These are phyloP conservation scores for Gloeopeniophorella convolvens DNA, from an alignment of 768 basidiomycete genomes.

Conservation along the genomic window DNA sequence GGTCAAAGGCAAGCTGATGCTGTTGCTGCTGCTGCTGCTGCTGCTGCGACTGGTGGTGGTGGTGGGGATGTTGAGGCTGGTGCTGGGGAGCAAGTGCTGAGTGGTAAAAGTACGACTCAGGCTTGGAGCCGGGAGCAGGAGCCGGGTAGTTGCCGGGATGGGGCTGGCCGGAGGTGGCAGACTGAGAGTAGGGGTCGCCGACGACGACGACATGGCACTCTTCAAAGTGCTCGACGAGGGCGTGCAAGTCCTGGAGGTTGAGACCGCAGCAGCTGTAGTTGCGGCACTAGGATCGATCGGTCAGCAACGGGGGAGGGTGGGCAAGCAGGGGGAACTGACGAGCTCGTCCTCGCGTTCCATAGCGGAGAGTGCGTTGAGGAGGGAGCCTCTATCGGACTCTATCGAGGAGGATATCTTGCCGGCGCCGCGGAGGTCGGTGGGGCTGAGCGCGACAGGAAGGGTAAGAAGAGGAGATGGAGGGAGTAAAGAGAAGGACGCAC, in stretches of 20 bases:
- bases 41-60: conserved; percentile 22
- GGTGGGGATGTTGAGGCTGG: conserved; percentile 17
- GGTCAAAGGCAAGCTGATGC: conserved; percentile 49
- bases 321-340: conserved; percentile 35
- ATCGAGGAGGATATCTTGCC: conserved; percentile 45
- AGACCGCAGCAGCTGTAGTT: conserved; percentile 90
- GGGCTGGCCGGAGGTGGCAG: conserved; percentile 10
- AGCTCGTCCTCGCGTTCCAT: conserved; percentile 70
- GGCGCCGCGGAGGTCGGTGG: conserved; percentile 39
- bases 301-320: conserved; percentile 12
- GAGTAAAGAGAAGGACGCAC: conserved; percentile 35
- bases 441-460: conserved; percentile 29
- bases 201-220: conserved; percentile 80
- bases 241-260: conserved; percentile 67
- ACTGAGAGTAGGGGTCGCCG: conserved; percentile 34
- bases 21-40: conserved; percentile 27
- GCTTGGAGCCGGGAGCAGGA: conserved; percentile 12
- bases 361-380: conserved; percentile 60
- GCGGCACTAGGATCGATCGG: conserved; percentile 46
- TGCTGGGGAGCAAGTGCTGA: conserved; percentile 10
- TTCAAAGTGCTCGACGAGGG: conserved; percentile 89
- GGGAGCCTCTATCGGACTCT: conserved; percentile 51
- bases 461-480: background rate
- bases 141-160: conserved; percentile 14
- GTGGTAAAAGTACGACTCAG: background rate